Percentiles rank a stretch among this genome's conserved stretches.
phyloP scores from a whole-genome alignment of 108 stramenopile genomes.

The Pinguiococcus pyrenoidosus region DNA sequence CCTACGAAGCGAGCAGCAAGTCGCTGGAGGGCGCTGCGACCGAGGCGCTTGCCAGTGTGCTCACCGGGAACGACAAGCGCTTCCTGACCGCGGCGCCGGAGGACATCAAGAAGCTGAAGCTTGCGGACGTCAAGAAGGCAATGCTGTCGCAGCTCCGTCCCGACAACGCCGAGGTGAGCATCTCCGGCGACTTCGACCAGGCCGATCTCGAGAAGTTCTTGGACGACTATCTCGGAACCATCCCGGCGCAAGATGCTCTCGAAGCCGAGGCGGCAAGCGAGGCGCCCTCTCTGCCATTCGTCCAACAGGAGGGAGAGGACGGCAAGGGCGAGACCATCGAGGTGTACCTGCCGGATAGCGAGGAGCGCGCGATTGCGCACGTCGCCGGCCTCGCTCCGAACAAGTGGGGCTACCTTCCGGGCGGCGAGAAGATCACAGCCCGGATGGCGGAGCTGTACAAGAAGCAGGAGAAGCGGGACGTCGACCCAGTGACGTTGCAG shows the following conservation, averaged over 20 bases:
- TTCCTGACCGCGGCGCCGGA: slow-evolving; percentile 71
- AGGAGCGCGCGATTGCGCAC: slow-evolving; percentile 87
- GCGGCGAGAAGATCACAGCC: slow-evolving; percentile 50
- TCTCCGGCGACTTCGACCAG: slow-evolving; percentile 88
- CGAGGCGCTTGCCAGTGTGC: slow-evolving; percentile 12
- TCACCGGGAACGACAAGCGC: slow-evolving; percentile 24
- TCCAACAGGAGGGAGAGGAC: background rate
- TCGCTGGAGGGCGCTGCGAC: slow-evolving; percentile 24
- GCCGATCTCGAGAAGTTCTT: slow-evolving; percentile 73
- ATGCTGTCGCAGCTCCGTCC: slow-evolving; percentile 78
- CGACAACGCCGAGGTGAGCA: slow-evolving; percentile 67
- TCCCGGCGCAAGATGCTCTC: slow-evolving; percentile 45
- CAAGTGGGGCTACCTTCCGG: slow-evolving; percentile 64
- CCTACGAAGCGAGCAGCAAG: slow-evolving; percentile 21
- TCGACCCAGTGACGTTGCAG: no score
- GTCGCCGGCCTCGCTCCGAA: slow-evolving; percentile 85
- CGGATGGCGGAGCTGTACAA: slow-evolving; percentile 7
- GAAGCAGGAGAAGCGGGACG: background rate
- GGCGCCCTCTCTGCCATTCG: no score
- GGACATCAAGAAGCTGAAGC: slow-evolving; percentile 59
- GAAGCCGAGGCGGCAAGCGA: background rate
- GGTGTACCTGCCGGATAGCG: slow-evolving; percentile 77
- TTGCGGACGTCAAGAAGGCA: slow-evolving; percentile 67
- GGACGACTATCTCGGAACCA: slow-evolving; percentile 79
- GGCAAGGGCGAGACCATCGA: slow-evolving; percentile 31